These are phyloP conservation scores for Fusarium temperatum DNA, from an alignment of 2,329 filamentous ascomycete genomes.

Conservation along the genomic window DNA sequence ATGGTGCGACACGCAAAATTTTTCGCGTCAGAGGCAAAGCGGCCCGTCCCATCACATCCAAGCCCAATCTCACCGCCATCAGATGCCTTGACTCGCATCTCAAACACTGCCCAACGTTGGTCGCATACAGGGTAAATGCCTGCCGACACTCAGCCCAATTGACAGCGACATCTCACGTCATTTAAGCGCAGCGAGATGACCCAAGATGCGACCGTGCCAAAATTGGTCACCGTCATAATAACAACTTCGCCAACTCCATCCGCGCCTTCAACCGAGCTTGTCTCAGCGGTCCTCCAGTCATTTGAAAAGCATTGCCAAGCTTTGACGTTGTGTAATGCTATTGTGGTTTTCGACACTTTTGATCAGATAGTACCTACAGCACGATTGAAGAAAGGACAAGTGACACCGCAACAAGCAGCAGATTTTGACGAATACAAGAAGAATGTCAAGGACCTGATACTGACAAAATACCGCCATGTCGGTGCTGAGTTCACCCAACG, in stretches of 20 bases:
- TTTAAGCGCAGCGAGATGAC: slow-evolving; percentile 6
- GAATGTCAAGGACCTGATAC: slow-evolving; percentile 55
- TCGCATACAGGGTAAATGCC: slow-evolving; percentile 22
- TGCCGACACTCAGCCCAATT: not conserved
- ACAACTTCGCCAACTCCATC: slow-evolving; percentile 66
- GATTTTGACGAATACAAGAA: slow-evolving; percentile 56
- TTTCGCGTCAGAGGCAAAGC: slow-evolving; percentile 3
- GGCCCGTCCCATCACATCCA: slow-evolving; percentile 15
- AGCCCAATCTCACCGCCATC: slow-evolving; percentile 13
- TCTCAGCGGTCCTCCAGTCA: slow-evolving; percentile 57
- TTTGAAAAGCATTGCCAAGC: slow-evolving; percentile 54
- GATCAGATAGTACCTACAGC: slow-evolving; percentile 55
- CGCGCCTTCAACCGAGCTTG: slow-evolving; percentile 60
- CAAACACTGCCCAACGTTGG: not conserved
- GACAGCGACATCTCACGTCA: not conserved
- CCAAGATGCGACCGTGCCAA: not conserved
- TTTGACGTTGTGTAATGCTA: slow-evolving; percentile 54
- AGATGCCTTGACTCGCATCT: not conserved
- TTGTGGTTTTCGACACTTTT: slow-evolving; percentile 63
- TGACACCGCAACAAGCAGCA: slow-evolving; percentile 56
- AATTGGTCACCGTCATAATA: slow-evolving; percentile 51
- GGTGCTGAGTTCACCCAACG: slow-evolving; percentile 4
- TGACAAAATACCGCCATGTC: slow-evolving; percentile 24
- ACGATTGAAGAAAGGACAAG: slow-evolving; percentile 63
- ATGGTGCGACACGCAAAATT: slow-evolving; percentile 3